Conservation (phyloP, 768 basidiomycete genomes). For the Lactarius psammicola region DNA sequence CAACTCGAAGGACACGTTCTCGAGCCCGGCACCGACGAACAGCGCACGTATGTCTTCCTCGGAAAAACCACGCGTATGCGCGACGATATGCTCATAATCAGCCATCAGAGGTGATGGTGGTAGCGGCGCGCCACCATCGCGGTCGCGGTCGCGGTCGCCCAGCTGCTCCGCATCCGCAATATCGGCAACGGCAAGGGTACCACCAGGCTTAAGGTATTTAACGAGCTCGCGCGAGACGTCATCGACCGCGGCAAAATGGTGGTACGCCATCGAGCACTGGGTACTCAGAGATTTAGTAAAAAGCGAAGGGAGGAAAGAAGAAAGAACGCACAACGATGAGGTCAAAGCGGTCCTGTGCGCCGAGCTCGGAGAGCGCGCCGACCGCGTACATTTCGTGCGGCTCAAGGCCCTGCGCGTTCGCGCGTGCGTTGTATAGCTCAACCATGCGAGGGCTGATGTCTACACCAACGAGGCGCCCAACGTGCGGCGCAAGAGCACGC, state of each 20-base stretch:
- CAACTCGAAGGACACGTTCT: slow-evolving; percentile 37
- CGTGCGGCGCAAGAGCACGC: slow-evolving; percentile 55
- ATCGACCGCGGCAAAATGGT: slow-evolving; percentile 55
- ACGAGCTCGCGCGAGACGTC: slow-evolving; percentile 52
- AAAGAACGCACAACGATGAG: slow-evolving; percentile 59
- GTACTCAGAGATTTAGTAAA: no score
- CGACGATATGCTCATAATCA: slow-evolving; percentile 46
- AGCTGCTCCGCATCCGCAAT: slow-evolving; percentile 29
- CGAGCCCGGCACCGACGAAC: slow-evolving; percentile 56
- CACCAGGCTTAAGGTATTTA: slow-evolving; percentile 60
- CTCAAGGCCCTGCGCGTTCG: slow-evolving; percentile 58
- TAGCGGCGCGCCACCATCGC: slow-evolving; percentile 32
- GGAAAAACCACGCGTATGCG: slow-evolving; percentile 54
- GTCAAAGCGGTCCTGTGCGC: slow-evolving; percentile 59
- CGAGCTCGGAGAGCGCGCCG: slow-evolving; percentile 49
- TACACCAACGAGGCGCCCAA: slow-evolving; percentile 64
- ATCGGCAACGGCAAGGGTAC: slow-evolving; percentile 59
- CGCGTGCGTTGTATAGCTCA: slow-evolving; percentile 59
- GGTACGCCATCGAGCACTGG: slow-evolving; percentile 66
- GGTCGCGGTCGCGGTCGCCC: no score
- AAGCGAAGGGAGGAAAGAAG: no score
- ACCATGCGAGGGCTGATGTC: slow-evolving; percentile 75
- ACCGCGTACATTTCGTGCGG: slow-evolving; percentile 67
- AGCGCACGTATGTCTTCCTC: slow-evolving; percentile 47
- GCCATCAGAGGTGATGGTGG: slow-evolving; percentile 33